A percentile compares a stretch with the other conserved stretches of the same genome.
Evolutionary conservation across 352 stramenopile species (phyloP).

Genomic region (Pythium brachiatum): DNA sequence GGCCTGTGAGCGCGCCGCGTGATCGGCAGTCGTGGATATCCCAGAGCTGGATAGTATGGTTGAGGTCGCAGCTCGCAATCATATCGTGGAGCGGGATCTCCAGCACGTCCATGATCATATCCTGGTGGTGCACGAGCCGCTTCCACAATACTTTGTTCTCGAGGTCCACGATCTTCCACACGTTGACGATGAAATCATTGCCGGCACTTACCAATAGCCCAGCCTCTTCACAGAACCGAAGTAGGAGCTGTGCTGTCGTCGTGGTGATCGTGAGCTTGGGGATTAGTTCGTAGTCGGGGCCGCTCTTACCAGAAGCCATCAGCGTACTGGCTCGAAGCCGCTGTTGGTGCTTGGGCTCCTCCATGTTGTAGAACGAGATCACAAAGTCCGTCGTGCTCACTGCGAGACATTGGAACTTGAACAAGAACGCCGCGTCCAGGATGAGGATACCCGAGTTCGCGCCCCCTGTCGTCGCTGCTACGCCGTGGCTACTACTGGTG

Average conservation of each 20-base stretch:
- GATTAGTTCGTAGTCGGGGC: slow-evolving; percentile 40
- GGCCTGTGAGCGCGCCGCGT: slow-evolving; percentile 52
- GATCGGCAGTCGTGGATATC: slow-evolving; percentile 69
- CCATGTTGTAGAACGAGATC: slow-evolving; percentile 82
- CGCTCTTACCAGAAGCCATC: slow-evolving; percentile 14
- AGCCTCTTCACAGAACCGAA: slow-evolving; percentile 62
- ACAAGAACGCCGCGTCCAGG: slow-evolving; percentile 64
- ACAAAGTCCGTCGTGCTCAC: slow-evolving; percentile 75
- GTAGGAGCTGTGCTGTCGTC: slow-evolving; percentile 50
- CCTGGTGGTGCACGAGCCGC: slow-evolving; percentile 42
- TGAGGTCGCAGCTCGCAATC: slow-evolving; percentile 72
- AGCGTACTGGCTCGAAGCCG: slow-evolving; percentile 15
- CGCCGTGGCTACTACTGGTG: background rate
- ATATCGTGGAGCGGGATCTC: slow-evolving; percentile 75
- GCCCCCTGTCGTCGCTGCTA: background rate
- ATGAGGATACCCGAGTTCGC: slow-evolving; percentile 43
- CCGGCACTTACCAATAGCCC: slow-evolving; percentile 54
- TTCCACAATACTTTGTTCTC: slow-evolving; percentile 64
- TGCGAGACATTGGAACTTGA: slow-evolving; percentile 55
- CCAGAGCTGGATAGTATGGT: slow-evolving; percentile 75
- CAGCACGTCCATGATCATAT: slow-evolving; percentile 67
- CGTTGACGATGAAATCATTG: slow-evolving; percentile 68
- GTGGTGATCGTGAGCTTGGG: slow-evolving; percentile 59
- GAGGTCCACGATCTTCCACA: slow-evolving; percentile 61
- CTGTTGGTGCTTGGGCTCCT: slow-evolving; percentile 41